phyloP scores from a whole-genome alignment of 2,329 filamentous ascomycete genomes.

The Pseudogymnoascus sp. region DNA sequence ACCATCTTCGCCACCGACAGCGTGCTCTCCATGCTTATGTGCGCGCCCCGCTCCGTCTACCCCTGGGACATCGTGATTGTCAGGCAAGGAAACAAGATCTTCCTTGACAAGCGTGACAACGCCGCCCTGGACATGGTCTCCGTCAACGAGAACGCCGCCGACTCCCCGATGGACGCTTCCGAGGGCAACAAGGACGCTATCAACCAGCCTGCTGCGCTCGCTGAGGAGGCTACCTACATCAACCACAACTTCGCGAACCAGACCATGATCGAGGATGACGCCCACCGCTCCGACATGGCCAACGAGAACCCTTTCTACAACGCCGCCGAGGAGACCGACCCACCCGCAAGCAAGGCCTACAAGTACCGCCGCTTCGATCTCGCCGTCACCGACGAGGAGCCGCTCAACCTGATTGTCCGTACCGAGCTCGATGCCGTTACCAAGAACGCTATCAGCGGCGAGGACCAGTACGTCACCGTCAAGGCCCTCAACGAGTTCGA shows the following conservation, averaged over 20 bases:
- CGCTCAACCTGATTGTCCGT: constrained; percentile 84
- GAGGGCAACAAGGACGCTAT: constrained; percentile 90
- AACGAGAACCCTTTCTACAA: constrained; percentile 98
- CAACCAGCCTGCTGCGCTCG: constrained; percentile 87
- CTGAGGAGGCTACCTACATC: constrained; percentile 97
- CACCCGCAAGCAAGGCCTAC: constrained; percentile 92
- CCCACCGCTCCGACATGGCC: constrained; percentile 70
- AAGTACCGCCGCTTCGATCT: constrained; percentile 97
- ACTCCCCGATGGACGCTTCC: constrained; percentile 82
- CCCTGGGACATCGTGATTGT: constrained; percentile 96
- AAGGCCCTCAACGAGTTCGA: constrained; percentile 99
- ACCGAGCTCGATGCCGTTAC: constrained; percentile 92
- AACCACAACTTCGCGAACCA: constrained; percentile 99
- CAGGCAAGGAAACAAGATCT: constrained; percentile 91
- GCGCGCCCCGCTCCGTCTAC: constrained; percentile 90
- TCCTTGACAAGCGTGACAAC: constrained; percentile 96
- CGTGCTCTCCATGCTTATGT: constrained; percentile 99
- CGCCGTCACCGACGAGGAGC: constrained; percentile 81
- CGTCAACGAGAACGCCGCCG: constrained; percentile 96
- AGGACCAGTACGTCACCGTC: constrained; percentile 84
- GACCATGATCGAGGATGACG: constrained; percentile 75
- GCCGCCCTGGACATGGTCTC: constrained; percentile 94
- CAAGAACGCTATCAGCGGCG: constrained; percentile 86
- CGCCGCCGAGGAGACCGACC: constrained; percentile 81
- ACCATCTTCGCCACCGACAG: constrained; percentile 96